Base-by-base conservation (phyloP, 2,329 filamentous ascomycete species). In the Plenodomus tracheiphilus region DNA sequence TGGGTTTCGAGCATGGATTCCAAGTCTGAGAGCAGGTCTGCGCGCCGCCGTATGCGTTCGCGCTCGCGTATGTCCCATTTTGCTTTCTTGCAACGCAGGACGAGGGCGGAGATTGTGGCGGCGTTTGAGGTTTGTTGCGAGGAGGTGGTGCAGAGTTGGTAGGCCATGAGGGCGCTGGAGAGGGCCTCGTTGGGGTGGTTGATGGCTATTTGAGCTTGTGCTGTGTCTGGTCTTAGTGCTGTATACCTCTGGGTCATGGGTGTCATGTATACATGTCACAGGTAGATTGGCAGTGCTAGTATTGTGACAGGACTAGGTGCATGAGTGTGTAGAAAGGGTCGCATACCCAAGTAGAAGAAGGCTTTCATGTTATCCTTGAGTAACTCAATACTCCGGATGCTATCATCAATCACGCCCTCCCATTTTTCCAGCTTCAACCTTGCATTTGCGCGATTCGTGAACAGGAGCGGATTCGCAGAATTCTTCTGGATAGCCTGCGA, bases 391-490 rank as follows among this genome's bases (percentile, higher is more conserved):
- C 88, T 91, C 43, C 84, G 79, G 44, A 86, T 74, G 67, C 91
- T 93, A 73, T 97, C 92, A 51, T 84, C 77, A 55, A 94, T 86
- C 41, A 87, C 91, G 9, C 80, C 85, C 22, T 89, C 81, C 83
- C 87, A 95, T 61, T 84, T 79, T 51, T 81, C 75, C 18, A 96
- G 81, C 73, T 88, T 89, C 49, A 94, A 79, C 35, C 91, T 84
- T 3, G 88, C 85, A 75, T 96, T 88, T 43, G 91, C 89, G 45
- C 92, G 89, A 75, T 97, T 97, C 34, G 91, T 93, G 75, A 91
- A 97, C 42, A 96, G 81, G 22, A 87, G 79, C 1, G 88, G 84
- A 68, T 96, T 94, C 46, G 78, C 81, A 3, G 88, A 81, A 72
- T 96, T 89, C 67, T 85, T 84, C 62, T 88, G 84, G 61, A 96